Evolutionary conservation across 2,329 filamentous ascomycete genomes (phyloP).

Genomic region (Lecanoromycetidae sp.): DNA sequence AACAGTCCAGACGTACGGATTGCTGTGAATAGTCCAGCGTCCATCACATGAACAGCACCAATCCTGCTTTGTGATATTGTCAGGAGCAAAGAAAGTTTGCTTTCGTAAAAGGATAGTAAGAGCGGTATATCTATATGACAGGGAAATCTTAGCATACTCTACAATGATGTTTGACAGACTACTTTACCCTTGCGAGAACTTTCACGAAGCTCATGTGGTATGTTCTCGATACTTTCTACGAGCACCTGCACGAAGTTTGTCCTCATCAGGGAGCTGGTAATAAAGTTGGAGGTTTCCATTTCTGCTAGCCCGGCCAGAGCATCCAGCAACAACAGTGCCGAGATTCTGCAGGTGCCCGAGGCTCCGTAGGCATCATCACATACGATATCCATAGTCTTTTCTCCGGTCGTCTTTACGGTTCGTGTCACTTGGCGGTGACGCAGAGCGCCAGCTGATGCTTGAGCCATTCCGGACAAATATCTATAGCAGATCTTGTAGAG

Average conservation of each 20-base stretch:
- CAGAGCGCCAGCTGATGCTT: constrained; percentile 24
- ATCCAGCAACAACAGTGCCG: constrained; percentile 73
- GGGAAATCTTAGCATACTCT: not conserved
- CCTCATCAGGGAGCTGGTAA: constrained; percentile 68
- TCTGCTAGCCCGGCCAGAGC: constrained; percentile 63
- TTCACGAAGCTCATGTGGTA: constrained; percentile 60
- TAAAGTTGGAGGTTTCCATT: constrained; percentile 56
- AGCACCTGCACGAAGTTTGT: constrained; percentile 87
- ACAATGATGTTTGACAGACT: not conserved
- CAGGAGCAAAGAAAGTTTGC: constrained; percentile 69
- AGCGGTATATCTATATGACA: constrained; percentile 37
- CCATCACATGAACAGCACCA: constrained; percentile 79
- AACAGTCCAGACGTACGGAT: constrained; percentile 78
- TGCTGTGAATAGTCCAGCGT: constrained; percentile 73
- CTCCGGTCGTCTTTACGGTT: constrained; percentile 67
- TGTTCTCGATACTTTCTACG: constrained; percentile 70
- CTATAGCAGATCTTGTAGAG: constrained; percentile 89
- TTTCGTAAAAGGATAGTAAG: constrained; percentile 52
- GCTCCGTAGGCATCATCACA: constrained; percentile 90
- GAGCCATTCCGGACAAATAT: constrained; percentile 59
- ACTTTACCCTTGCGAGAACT: constrained; percentile 44
- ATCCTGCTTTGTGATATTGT: constrained; percentile 70
- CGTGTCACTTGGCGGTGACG: constrained; percentile 44
- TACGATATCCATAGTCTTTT: constrained; percentile 68
- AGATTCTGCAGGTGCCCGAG: constrained; percentile 67